phyloP scores from a whole-genome alignment of 2,329 filamentous ascomycete genomes.

The Ophiocordyceps sinensis region DNA sequence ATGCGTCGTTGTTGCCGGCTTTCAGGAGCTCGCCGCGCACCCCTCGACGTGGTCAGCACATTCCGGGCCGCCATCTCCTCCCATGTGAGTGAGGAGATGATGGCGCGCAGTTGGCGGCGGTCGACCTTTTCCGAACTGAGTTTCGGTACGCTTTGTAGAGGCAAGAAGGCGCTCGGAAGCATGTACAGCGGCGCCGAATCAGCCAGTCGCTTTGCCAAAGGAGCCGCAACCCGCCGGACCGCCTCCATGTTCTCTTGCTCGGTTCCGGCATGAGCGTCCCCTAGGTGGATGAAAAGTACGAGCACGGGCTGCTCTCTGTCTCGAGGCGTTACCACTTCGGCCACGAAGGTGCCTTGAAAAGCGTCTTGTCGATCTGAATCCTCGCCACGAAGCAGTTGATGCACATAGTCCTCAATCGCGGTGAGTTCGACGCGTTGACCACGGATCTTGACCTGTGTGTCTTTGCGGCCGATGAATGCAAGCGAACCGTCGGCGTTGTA shows the following conservation, averaged over 20 bases:
- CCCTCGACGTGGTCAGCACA: too few relatives aligned
- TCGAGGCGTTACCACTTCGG: slow-evolving; percentile 2
- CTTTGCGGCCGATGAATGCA: too few relatives aligned
- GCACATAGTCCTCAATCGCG: slow-evolving; percentile 7
- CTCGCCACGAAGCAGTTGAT: not conserved
- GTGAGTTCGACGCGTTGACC: slow-evolving; percentile 36
- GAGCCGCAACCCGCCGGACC: too few relatives aligned
- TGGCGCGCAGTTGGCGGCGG: slow-evolving; percentile 2
- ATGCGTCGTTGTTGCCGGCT: not conserved
- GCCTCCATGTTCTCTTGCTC: too few relatives aligned
- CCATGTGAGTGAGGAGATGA: not conserved
- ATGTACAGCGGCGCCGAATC: slow-evolving; percentile 5
- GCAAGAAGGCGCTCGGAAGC: slow-evolving; percentile 6
- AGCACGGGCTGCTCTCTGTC: not conserved
- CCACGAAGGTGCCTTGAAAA: not conserved
- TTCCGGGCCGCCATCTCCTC: too few relatives aligned
- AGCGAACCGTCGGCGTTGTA: slow-evolving; percentile 20
- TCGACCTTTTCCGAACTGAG: slow-evolving; percentile 5
- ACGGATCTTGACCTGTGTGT: slow-evolving; percentile 39
- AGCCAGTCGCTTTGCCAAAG: not conserved
- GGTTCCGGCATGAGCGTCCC: too few relatives aligned
- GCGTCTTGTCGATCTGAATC: too few relatives aligned
- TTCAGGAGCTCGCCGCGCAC: slow-evolving; percentile 1
- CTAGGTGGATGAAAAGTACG: too few relatives aligned
- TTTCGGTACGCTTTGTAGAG: slow-evolving; percentile 3